Evolutionary conservation across 495 filamentous ascomycete genomes (phyloP).

Genomic region (Letharia columbiana): DNA sequence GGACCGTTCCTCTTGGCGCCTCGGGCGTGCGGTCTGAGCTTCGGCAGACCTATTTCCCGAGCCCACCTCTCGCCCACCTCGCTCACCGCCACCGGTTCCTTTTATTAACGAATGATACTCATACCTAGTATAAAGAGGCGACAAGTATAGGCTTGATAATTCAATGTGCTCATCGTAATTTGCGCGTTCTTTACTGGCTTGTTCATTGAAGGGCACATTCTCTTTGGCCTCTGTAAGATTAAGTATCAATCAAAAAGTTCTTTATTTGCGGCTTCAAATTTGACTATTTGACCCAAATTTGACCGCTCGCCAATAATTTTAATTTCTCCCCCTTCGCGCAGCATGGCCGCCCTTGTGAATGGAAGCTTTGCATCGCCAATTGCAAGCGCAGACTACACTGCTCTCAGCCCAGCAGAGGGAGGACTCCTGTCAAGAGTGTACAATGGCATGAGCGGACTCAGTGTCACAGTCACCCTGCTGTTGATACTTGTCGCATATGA

Average conservation of each 20-base stretch:
- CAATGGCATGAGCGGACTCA: slow-evolving; percentile 53
- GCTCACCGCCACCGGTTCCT: background rate
- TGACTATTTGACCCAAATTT: background rate
- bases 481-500: slow-evolving; percentile 70
- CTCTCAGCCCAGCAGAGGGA: slow-evolving; percentile 29
- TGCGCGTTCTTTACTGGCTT: background rate
- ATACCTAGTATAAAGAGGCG: background rate
- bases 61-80: background rate
- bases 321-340: background rate
- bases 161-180: background rate
- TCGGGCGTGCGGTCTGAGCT: background rate
- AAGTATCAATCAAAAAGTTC: background rate
- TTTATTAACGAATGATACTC: background rate
- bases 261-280: background rate
- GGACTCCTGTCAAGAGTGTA: slow-evolving; percentile 39
- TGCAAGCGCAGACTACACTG: slow-evolving; percentile 54
- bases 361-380: slow-evolving; percentile 69
- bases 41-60: slow-evolving; percentile 6
- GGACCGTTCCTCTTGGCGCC: background rate
- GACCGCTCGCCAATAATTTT: background rate
- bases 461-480: slow-evolving; percentile 55
- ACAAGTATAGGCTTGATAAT: background rate
- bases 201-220: background rate
- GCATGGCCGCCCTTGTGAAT: slow-evolving; percentile 52
- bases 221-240: background rate